Evolutionary conservation across 768 basidiomycete genomes (phyloP).

Genomic region (Boletus patriciae): DNA sequence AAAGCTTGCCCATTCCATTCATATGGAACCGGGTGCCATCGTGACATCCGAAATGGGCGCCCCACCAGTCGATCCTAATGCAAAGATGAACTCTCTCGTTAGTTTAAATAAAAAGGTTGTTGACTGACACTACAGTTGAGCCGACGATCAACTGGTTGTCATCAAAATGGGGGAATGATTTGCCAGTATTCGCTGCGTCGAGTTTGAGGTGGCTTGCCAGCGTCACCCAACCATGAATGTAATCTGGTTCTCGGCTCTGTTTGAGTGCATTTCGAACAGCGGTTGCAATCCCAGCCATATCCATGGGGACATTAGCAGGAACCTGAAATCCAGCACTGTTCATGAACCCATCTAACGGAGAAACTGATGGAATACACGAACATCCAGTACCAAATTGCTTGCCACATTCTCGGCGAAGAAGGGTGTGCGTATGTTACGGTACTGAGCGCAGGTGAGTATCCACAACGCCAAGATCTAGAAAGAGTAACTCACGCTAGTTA

Average conservation of each 20-base stretch:
- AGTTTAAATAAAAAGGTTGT: too few species aligned
- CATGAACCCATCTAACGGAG: background rate
- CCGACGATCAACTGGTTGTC: conserved; percentile 14
- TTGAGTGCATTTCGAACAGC: conserved; percentile 14
- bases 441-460: conserved; percentile 8
- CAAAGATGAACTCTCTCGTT: background rate
- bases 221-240: conserved; percentile 13
- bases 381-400: conserved; percentile 18
- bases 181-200: conserved; percentile 11
- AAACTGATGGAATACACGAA: conserved; percentile 2
- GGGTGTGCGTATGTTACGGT: conserved; percentile 9
- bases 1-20: background rate
- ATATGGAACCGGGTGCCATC: conserved; percentile 13
- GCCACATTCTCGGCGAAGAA: conserved; percentile 15
- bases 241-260: conserved; percentile 6
- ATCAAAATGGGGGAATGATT: background rate
- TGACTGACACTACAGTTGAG: conserved; percentile 16
- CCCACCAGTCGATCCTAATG: conserved; percentile 17
- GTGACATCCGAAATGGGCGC: conserved; percentile 16
- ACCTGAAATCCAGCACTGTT: background rate
- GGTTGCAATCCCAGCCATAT: conserved; percentile 19
- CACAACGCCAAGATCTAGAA: background rate
- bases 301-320: conserved; percentile 7
- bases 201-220: conserved; percentile 15
- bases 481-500: conserved; percentile 21